Evolutionary conservation across 768 basidiomycete species (phyloP).

Genomic region (Termitomyces titanicus): DNA sequence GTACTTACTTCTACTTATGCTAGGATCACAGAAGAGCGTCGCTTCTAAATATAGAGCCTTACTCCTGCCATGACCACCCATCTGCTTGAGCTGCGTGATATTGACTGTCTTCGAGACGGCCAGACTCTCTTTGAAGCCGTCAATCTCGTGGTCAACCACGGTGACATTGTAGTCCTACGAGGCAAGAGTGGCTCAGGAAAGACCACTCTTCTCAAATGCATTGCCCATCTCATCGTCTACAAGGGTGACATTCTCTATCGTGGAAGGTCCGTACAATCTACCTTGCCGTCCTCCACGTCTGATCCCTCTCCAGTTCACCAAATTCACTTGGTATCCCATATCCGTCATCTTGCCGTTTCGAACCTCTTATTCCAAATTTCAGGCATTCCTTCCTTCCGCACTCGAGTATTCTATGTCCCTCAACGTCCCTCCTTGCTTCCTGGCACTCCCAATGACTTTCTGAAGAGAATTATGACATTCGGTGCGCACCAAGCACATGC

Average conservation of each 20-base stretch:
- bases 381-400: constrained; percentile 80
- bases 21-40: neutral
- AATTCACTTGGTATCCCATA: constrained; percentile 39
- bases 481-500: constrained; percentile 34
- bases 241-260: constrained; percentile 59
- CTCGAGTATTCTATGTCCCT: constrained; percentile 79
- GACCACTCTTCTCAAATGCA: constrained; percentile 79
- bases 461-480: constrained; percentile 54
- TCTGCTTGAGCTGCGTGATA: constrained; percentile 50
- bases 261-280: constrained; percentile 48
- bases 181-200: constrained; percentile 82
- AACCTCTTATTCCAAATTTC: constrained; percentile 7
- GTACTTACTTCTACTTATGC: neutral
- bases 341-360: neutral
- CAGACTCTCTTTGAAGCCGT: constrained; percentile 57
- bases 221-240: constrained; percentile 76
- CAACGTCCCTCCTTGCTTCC: constrained; percentile 86
- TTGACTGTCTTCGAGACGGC: constrained; percentile 46
- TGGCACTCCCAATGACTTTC: constrained; percentile 73
- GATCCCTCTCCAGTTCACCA: constrained; percentile 37
- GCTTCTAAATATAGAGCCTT: neutral
- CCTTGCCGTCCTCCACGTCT: neutral
- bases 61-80: constrained; percentile 6
- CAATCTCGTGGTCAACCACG: constrained; percentile 59
- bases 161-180: constrained; percentile 74